phyloP scores from a whole-genome alignment of 345 rosid genomes.

The Excoecaria agallocha region DNA sequence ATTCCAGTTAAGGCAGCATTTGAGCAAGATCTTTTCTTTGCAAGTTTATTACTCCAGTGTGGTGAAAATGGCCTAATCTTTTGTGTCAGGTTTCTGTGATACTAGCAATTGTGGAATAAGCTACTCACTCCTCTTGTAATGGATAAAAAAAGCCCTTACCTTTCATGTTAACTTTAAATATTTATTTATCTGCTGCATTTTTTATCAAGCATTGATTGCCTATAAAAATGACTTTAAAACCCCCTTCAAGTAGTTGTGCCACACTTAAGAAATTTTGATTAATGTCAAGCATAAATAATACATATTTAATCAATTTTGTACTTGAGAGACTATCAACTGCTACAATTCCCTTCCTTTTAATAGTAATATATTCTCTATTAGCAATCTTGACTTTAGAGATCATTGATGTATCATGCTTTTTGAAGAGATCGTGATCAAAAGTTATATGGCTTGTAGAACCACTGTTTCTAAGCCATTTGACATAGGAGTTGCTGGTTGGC shows the following conservation, averaged over 20 bases:
- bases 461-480: too few species aligned
- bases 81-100: not conserved
- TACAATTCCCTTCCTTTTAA: not conserved
- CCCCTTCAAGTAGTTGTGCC: not conserved
- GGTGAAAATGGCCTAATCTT: too few species aligned
- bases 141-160: too few species aligned
- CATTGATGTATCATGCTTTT: too few species aligned
- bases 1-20: not conserved
- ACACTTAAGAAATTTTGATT: not conserved
- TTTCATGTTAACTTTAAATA: too few species aligned
- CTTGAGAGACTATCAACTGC: not conserved
- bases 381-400: not conserved
- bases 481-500: not conserved
- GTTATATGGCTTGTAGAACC: not conserved
- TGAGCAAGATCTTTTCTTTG: not conserved
- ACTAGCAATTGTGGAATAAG: not conserved
- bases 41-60: not conserved
- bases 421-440: too few species aligned
- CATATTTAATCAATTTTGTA: too few species aligned
- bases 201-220: too few species aligned
- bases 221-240: too few species aligned
- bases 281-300: not conserved
- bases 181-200: too few species aligned
- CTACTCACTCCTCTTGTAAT: not conserved
- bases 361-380: not conserved